A percentile compares a stretch with the other conserved stretches of the same genome.
phyloP scores from a whole-genome alignment of 495 filamentous ascomycete species.

The Venustampulla echinocandica region DNA sequence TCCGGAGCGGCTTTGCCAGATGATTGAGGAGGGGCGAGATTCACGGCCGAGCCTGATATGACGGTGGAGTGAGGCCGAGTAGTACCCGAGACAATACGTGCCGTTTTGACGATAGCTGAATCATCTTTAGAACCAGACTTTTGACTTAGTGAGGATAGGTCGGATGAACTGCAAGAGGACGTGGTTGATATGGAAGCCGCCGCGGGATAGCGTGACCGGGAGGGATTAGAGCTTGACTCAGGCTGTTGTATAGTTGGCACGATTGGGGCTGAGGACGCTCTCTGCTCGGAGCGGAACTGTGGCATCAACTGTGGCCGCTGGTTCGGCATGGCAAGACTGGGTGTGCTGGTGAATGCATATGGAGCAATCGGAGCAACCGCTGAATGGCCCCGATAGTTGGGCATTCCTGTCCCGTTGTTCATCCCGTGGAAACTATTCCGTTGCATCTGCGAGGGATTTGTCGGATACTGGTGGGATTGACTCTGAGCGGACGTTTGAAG shows the following conservation, averaged over 20 bases:
- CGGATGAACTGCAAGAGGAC: conserved; percentile 34
- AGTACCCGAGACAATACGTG: conserved; percentile 19
- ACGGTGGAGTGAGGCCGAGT: conserved; percentile 18
- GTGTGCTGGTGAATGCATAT: conserved; percentile 77
- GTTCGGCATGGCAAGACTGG: conserved; percentile 48
- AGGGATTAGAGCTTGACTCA: conserved; percentile 34
- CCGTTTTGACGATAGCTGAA: conserved; percentile 28
- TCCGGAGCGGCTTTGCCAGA: conserved; percentile 40
- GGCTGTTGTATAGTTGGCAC: conserved; percentile 40
- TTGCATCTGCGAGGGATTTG: conserved; percentile 47
- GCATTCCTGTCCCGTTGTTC: conserved; percentile 39
- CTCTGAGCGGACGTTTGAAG: conserved; percentile 43
- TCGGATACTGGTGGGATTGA: conserved; percentile 46
- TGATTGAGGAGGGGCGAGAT: conserved; percentile 22
- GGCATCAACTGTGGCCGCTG: conserved; percentile 49
- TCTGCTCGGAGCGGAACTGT: conserved; percentile 58
- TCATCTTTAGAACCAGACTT: conserved; percentile 25
- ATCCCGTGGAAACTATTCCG: conserved; percentile 56
- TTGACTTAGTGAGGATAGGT: conserved; percentile 22
- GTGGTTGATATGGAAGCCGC: conserved; percentile 54
- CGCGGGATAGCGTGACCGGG: conserved; percentile 48
- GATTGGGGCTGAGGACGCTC: conserved; percentile 56
- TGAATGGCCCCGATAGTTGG: conserved; percentile 60
- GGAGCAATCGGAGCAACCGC: conserved; percentile 63
- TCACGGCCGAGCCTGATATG: conserved; percentile 15